Conservation (phyloP, 257 asterid genomes). For the Misopates orontium region DNA sequence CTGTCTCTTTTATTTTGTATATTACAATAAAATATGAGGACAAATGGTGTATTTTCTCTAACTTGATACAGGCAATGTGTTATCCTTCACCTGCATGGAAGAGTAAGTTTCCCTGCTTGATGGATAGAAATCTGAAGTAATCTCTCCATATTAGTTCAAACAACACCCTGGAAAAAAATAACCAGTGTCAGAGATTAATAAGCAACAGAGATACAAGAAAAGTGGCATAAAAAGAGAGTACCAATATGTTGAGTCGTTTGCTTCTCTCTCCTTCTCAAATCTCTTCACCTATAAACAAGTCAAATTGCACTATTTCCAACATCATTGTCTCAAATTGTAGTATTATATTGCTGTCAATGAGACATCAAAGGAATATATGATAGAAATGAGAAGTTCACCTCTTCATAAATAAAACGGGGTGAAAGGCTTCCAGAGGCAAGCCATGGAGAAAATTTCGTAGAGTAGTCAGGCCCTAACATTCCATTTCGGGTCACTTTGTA, state of each 20-base stretch:
- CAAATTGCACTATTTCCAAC: slow-evolving; percentile 19
- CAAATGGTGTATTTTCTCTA: not conserved
- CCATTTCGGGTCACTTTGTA: slow-evolving; percentile 94
- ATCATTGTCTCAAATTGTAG: slow-evolving; percentile 26
- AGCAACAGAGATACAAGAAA: not conserved
- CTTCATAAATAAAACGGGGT: slow-evolving; percentile 80
- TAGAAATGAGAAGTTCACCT: slow-evolving; percentile 47
- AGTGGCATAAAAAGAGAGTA: slow-evolving; percentile 26
- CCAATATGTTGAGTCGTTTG: slow-evolving; percentile 95
- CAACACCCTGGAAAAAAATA: slow-evolving; percentile 63
- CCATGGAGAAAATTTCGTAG: slow-evolving; percentile 95
- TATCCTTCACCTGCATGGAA: slow-evolving; percentile 65
- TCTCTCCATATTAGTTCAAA: slow-evolving; percentile 98
- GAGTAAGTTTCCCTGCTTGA: slow-evolving; percentile 77
- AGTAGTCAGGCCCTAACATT: slow-evolving; percentile 89
- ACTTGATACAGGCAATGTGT: not conserved
- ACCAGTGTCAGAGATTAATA: not conserved
- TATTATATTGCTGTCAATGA: not conserved
- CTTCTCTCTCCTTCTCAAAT: slow-evolving; percentile 72
- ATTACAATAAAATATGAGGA: no score
- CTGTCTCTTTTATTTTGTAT: no score
- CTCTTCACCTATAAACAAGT: slow-evolving; percentile 70
- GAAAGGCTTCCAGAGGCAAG: slow-evolving; percentile 93
- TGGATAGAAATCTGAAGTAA: slow-evolving; percentile 86
- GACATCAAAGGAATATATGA: slow-evolving; percentile 11